phyloP scores from a whole-genome alignment of 768 basidiomycete genomes.

The Pulveroboletus ravenelii region DNA sequence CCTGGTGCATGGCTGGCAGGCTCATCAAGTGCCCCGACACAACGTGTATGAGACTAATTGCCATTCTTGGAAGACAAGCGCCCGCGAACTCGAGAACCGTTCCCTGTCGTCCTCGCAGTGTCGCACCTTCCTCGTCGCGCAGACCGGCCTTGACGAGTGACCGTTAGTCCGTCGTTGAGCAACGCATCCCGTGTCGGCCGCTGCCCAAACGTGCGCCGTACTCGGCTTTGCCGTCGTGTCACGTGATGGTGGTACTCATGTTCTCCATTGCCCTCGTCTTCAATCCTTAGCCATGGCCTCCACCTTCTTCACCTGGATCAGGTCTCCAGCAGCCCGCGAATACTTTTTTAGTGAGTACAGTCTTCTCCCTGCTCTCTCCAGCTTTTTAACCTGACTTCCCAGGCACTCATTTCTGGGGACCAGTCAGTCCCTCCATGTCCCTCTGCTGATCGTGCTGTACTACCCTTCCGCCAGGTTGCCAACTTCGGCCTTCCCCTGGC shows the following conservation, averaged over 20 bases:
- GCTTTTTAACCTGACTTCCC: slow-evolving; percentile 16
- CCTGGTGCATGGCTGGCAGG: slow-evolving; percentile 20
- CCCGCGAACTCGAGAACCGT: neutral
- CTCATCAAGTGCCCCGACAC: slow-evolving; percentile 6
- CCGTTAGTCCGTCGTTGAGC: neutral
- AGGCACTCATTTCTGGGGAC: slow-evolving; percentile 99
- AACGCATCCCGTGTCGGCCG: neutral
- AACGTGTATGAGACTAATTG: slow-evolving; percentile 24
- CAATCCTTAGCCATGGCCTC: slow-evolving; percentile 56
- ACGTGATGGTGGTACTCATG: slow-evolving; percentile 7
- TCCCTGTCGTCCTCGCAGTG: neutral
- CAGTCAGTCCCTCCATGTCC: slow-evolving; percentile 51
- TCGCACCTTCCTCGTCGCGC: neutral
- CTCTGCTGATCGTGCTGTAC: slow-evolving; percentile 1
- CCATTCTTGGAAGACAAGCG: slow-evolving; percentile 32
- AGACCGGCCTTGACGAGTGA: neutral
- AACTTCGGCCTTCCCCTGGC: slow-evolving; percentile 98
- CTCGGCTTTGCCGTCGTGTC: neutral
- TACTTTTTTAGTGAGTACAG: slow-evolving; percentile 89
- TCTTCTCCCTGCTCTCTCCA: neutral
- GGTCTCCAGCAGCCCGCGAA: slow-evolving; percentile 85
- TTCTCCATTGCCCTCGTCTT: neutral
- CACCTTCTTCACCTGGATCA: slow-evolving; percentile 83
- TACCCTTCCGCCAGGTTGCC: slow-evolving; percentile 59
- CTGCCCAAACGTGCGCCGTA: too few species aligned